phyloP scores from a whole-genome alignment of 208 protist species.

The Crithidia mellificae region DNA sequence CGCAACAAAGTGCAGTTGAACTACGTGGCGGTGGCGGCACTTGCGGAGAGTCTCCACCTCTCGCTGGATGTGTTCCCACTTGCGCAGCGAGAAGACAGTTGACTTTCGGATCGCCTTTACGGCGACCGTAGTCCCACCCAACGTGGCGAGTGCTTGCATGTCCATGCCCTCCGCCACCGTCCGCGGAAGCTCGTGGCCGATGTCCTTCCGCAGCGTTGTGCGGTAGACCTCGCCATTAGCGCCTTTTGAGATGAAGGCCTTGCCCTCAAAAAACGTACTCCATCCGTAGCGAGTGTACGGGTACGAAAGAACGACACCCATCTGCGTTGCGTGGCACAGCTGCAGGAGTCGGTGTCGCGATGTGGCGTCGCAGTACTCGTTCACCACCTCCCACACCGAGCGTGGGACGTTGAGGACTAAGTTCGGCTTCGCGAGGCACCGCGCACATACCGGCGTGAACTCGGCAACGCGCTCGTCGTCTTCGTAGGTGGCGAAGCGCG shows the following conservation, averaged over 20 bases:
- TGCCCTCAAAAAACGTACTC: constrained; percentile 48
- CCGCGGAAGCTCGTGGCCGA: constrained; percentile 6
- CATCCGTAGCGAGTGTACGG: constrained; percentile 42
- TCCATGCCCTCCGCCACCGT: constrained; percentile 1
- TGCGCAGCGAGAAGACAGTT: constrained; percentile 46
- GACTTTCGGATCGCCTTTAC: constrained; percentile 59
- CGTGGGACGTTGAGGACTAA: constrained; percentile 31
- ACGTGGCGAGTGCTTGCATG: constrained; percentile 10
- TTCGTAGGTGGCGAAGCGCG: constrained; percentile 14
- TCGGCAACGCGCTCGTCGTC: constrained; percentile 24
- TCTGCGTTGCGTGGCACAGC: constrained; percentile 47
- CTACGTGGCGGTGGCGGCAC: constrained; percentile 49
- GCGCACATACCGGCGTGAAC: constrained; percentile 17
- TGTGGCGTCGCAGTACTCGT: constrained; percentile 38
- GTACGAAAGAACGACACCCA: constrained; percentile 46
- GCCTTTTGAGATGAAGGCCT: constrained; percentile 45
- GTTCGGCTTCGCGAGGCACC: constrained; percentile 35
- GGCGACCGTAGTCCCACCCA: constrained; percentile 37
- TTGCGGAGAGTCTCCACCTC: constrained; percentile 46
- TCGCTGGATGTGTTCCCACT: constrained; percentile 51
- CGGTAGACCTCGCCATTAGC: constrained; percentile 51
- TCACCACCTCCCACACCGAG: constrained; percentile 36
- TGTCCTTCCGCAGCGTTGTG: constrained; percentile 32
- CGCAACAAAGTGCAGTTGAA: constrained; percentile 50
- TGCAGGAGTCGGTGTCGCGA: constrained; percentile 35